phyloP scores from a whole-genome alignment of 1,284 basidiomycete species.

The Lentinus polychrous region DNA sequence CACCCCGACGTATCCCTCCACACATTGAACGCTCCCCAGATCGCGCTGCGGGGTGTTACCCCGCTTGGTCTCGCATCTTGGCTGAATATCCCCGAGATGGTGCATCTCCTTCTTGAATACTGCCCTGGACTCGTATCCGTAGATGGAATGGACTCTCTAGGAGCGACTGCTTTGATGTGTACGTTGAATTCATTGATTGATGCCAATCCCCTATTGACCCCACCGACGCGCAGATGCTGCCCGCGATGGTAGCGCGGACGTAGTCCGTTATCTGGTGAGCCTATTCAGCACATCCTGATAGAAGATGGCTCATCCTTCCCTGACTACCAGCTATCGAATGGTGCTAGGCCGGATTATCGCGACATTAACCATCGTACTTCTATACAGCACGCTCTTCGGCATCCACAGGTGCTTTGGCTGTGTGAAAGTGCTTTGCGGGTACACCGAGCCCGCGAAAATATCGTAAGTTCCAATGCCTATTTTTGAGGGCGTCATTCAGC shows the following conservation, averaged over 20 bases:
- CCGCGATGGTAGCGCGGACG: constrained; percentile 58
- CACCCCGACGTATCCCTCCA: constrained; percentile 54
- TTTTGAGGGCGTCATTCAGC: not conserved
- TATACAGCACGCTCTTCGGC: constrained; percentile 55
- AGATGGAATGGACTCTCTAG: constrained; percentile 62
- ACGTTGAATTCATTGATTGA: constrained; percentile 25
- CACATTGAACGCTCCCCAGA: constrained; percentile 62
- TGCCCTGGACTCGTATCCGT: constrained; percentile 57
- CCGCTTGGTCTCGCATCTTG: constrained; percentile 71
- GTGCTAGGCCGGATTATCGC: constrained; percentile 62
- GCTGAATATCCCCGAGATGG: constrained; percentile 53
- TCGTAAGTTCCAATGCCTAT: constrained; percentile 31
- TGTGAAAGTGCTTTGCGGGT: constrained; percentile 60
- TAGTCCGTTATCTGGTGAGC: constrained; percentile 56
- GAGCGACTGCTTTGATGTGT: constrained; percentile 77
- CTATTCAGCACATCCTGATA: constrained; percentile 6
- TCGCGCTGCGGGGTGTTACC: constrained; percentile 60
- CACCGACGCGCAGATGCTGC: constrained; percentile 49
- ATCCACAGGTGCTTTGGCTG: constrained; percentile 56
- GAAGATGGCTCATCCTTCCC: constrained; percentile 14
- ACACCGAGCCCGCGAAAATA: constrained; percentile 48
- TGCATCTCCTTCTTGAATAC: constrained; percentile 50
- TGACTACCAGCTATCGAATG: constrained; percentile 45
- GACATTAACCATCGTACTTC: constrained; percentile 64
- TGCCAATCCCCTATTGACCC: not conserved